Percentiles rank a stretch among this genome's conserved stretches.
These are phyloP conservation scores for Starmerella bombicola DNA, from an alignment of 805 yeast species.

Conservation along the genomic window DNA sequence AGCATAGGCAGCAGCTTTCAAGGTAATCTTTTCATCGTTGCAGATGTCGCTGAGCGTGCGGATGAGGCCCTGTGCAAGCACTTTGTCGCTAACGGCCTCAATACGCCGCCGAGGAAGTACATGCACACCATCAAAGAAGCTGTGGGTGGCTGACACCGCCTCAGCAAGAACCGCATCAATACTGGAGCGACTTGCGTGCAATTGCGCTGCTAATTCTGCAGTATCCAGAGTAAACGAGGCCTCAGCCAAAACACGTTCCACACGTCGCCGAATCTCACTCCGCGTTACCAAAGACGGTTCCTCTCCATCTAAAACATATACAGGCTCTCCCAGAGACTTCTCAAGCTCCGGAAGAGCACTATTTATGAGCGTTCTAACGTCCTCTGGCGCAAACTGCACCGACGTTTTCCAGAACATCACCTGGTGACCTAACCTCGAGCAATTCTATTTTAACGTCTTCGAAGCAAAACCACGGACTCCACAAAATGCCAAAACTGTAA, in stretches of 20 bases:
- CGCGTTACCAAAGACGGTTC: slow-evolving; percentile 3
- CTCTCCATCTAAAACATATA: slow-evolving; percentile 3
- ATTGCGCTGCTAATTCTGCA: slow-evolving; percentile 2
- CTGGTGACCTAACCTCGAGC: too few species aligned
- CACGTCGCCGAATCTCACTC: slow-evolving; percentile 1
- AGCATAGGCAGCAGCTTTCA: slow-evolving; percentile 12
- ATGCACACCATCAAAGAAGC: slow-evolving; percentile 19
- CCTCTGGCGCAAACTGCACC: slow-evolving; percentile 5
- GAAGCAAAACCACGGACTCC: background rate
- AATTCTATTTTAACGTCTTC: background rate
- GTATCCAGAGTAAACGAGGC: slow-evolving; percentile 6
- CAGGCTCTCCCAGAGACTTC: slow-evolving; percentile 5
- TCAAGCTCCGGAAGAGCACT: slow-evolving; percentile 5
- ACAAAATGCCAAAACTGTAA: background rate
- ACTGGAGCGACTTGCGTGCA: slow-evolving; percentile 2
- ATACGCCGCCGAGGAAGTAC: slow-evolving; percentile 3
- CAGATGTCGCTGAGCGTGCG: slow-evolving; percentile 6
- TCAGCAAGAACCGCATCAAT: slow-evolving; percentile 29
- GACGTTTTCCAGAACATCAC: slow-evolving; percentile 15
- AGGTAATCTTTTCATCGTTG: slow-evolving; percentile 7
- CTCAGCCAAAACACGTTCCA: slow-evolving; percentile 2
- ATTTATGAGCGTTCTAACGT: slow-evolving; percentile 4
- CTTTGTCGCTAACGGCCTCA: background rate
- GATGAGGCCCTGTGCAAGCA: background rate
- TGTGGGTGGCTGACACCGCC: slow-evolving; percentile 28